Conservation (phyloP, 495 filamentous ascomycete species). For the Neurospora sp. region DNA sequence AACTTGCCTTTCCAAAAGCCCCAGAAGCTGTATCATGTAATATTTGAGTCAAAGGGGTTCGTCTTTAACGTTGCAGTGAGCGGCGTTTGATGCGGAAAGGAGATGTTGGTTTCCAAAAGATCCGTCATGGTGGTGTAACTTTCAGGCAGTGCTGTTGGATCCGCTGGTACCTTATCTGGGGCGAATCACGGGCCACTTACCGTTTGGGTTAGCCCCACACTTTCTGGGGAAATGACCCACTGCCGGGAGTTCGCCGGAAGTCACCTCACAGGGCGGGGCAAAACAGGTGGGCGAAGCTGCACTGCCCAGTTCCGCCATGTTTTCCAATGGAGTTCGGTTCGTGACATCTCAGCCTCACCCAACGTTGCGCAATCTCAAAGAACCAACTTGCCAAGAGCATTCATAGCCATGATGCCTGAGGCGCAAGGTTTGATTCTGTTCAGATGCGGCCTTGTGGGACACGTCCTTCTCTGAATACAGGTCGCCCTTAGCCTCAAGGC, state of each 20-base stretch:
- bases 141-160: background rate
- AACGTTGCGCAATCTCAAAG: background rate
- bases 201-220: background rate
- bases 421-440: background rate
- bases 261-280: background rate
- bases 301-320: background rate
- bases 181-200: background rate
- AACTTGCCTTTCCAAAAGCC: background rate
- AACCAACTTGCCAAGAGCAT: background rate
- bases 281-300: background rate
- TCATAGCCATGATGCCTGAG: background rate
- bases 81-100: background rate
- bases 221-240: background rate
- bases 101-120: background rate
- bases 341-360: background rate
- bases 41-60: background rate
- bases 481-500: background rate
- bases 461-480: background rate
- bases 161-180: background rate
- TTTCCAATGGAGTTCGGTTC: background rate
- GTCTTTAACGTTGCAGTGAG: background rate
- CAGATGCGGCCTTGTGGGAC: background rate
- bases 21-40: background rate
- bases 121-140: background rate
- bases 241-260: background rate